A percentile compares a stretch with the other conserved stretches of the same genome.
phyloP scores from a whole-genome alignment of 2,329 filamentous ascomycete genomes.

The Thielaviopsis punctulata region DNA sequence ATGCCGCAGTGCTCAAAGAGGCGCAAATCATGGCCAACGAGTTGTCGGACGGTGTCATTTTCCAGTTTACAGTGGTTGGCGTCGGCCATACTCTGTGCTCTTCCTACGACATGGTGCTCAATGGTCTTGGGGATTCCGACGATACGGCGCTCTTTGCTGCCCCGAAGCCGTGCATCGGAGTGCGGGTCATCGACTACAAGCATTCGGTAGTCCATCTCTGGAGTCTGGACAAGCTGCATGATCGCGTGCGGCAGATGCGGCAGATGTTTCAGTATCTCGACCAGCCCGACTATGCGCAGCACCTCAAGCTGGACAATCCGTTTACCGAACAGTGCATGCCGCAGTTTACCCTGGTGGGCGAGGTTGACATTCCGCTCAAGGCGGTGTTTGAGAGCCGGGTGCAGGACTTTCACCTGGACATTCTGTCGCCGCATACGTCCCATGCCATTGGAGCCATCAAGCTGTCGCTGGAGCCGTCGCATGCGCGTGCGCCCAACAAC shows the following conservation, averaged over 20 bases:
- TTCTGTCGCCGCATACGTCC: constrained; percentile 80
- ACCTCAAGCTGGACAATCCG: constrained; percentile 81
- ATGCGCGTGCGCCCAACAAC: constrained; percentile 76
- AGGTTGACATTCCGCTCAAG: constrained; percentile 78
- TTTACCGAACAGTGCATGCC: constrained; percentile 86
- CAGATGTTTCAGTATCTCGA: constrained; percentile 96
- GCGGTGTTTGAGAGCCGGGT: constrained; percentile 90
- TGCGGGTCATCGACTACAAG: constrained; percentile 82
- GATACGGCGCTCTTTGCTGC: constrained; percentile 66
- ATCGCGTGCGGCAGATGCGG: constrained; percentile 78
- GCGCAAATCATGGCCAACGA: constrained; percentile 97
- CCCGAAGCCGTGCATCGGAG: constrained; percentile 75
- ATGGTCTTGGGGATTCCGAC: constrained; percentile 72
- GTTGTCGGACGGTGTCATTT: constrained; percentile 79
- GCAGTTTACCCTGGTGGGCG: constrained; percentile 79
- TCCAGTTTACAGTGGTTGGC: constrained; percentile 88
- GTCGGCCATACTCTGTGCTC: constrained; percentile 77
- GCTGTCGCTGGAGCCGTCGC: constrained; percentile 81
- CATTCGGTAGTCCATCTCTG: constrained; percentile 75
- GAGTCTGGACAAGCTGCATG: constrained; percentile 84
- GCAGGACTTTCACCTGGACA: constrained; percentile 82
- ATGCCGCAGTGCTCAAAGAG: constrained; percentile 78
- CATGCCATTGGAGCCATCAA: constrained; percentile 83
- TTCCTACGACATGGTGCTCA: constrained; percentile 90
- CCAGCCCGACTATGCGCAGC: constrained; percentile 83